Conservation (phyloP, 495 filamentous ascomycete genomes). For the Collariella sp. region DNA sequence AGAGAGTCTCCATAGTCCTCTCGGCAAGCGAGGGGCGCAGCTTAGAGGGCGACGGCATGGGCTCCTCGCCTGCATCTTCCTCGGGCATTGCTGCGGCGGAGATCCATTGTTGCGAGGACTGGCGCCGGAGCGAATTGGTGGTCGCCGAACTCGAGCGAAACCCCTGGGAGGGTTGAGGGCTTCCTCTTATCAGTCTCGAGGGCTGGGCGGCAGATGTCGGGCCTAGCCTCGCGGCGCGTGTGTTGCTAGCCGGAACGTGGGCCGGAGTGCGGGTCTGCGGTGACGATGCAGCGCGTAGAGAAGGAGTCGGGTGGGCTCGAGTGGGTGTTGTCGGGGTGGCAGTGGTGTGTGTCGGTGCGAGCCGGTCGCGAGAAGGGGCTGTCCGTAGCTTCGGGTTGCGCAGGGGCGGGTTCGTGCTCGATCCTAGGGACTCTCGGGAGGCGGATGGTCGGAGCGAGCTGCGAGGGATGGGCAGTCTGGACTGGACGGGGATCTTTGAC, state of each 20-base stretch:
- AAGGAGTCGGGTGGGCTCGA: slow-evolving; percentile 5
- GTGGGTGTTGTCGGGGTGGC: not conserved
- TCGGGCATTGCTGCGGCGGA: slow-evolving; percentile 13
- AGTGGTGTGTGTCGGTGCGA: slow-evolving; percentile 15
- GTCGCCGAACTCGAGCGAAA: slow-evolving; percentile 13
- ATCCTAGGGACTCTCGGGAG: slow-evolving; percentile 23
- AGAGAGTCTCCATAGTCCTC: slow-evolving; percentile 41
- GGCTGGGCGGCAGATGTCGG: not conserved
- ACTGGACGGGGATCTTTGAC: slow-evolving; percentile 25
- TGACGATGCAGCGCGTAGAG: slow-evolving; percentile 20
- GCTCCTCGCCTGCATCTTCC: slow-evolving; percentile 8
- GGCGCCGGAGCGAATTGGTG: slow-evolving; percentile 8
- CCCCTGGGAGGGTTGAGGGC: not conserved
- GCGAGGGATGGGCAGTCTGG: slow-evolving; percentile 26
- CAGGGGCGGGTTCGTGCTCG: slow-evolving; percentile 7
- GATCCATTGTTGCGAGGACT: slow-evolving; percentile 26
- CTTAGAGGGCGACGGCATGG: slow-evolving; percentile 17
- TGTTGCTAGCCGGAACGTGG: slow-evolving; percentile 3
- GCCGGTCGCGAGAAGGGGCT: slow-evolving; percentile 35
- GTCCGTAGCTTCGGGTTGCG: slow-evolving; percentile 37
- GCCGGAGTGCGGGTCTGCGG: slow-evolving; percentile 10
- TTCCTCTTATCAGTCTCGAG: slow-evolving; percentile 3
- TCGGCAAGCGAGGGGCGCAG: slow-evolving; percentile 36
- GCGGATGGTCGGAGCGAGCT: slow-evolving; percentile 23
- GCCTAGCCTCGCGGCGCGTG: slow-evolving; percentile 5